Base-by-base conservation (phyloP, 164 flowering plant genomes). In the Nelumbo lutea region DNA sequence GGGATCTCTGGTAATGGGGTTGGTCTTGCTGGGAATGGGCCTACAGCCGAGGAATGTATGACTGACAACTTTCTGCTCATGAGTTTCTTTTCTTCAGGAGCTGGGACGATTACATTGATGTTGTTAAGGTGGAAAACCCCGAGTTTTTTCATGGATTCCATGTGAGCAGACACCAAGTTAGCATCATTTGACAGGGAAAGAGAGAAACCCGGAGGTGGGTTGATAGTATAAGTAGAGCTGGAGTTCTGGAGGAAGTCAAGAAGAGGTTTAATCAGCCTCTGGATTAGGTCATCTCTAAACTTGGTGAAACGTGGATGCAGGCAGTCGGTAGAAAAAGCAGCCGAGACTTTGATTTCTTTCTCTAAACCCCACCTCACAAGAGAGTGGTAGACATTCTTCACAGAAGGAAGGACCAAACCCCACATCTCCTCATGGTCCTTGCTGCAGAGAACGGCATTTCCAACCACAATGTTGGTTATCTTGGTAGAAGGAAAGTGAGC, bases 291-390 rank as follows among this genome's bases (percentile, higher is more conserved):
- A 47, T 68, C 81, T 68, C 72, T 70, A 42, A 63, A 79, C 0
- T 46, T 11, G 62, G 56, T 67, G 66, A 78, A 72, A 42, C 65
- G 0, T 66, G 78, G 72, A 58, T 70, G 39, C 2, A 86, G 69
- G 61, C 96, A 89, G 52, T 66, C 63, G 9, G 72, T 65, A 61
- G 87, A 77, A 67, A 90, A 78, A 69, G 82, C 75, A 70, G 83
- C 74, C 3, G 98, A 80, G 42, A 86, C 86, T 60, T 80, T 87
- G 78, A 90, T 87, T 5, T 86, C 81, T 59, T 69, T 83, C 75
- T 87, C 84, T 68, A 90, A 83, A 72, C 88, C 96, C 96, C 93
- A 88, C 68, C 93, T 82, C 7, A 71, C 73, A 47, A 93, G 89
- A 65, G 90, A 82, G 73, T 83, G 70, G 75, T 78, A 76, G 42